These are phyloP conservation scores for Scleroderma citrinum DNA, from an alignment of 768 basidiomycete genomes.

Conservation along the genomic window DNA sequence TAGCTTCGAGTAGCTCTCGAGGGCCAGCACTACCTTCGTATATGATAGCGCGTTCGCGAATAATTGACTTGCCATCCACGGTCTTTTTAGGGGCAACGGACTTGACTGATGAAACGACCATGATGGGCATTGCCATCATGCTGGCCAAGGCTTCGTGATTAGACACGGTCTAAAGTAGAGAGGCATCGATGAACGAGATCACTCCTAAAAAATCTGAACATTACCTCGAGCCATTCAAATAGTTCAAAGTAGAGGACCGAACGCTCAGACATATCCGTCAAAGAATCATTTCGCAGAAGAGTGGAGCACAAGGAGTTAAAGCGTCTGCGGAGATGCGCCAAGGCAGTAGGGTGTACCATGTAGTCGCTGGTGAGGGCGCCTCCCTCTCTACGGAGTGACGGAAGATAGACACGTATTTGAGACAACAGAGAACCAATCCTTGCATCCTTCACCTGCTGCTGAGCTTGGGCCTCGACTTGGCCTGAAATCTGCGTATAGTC, in stretches of 20 bases:
- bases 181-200: constrained; percentile 3
- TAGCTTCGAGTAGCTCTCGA: constrained; percentile 84
- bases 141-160: constrained; percentile 89
- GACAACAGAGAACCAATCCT: constrained; percentile 63
- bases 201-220: background rate
- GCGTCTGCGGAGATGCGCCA: constrained; percentile 85
- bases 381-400: constrained; percentile 67
- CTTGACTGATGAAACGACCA: constrained; percentile 73
- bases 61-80: constrained; percentile 38
- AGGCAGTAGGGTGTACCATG: constrained; percentile 83
- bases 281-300: constrained; percentile 84
- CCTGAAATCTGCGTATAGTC: constrained; percentile 58
- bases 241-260: constrained; percentile 80
- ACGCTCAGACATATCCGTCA: constrained; percentile 92
- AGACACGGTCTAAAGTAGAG: constrained; percentile 71
- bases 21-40: constrained; percentile 92
- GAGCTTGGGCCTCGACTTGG: constrained; percentile 67
- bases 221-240: constrained; percentile 88
- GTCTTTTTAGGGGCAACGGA: constrained; percentile 52
- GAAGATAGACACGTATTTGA: constrained; percentile 77
- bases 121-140: constrained; percentile 97
- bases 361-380: constrained; percentile 85
- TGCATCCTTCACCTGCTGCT: constrained; percentile 70
- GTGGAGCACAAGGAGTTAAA: constrained; percentile 87
- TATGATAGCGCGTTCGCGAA: constrained; percentile 75